Evolutionary conservation across 805 yeast species (phyloP).

Genomic region (Candida montana): DNA sequence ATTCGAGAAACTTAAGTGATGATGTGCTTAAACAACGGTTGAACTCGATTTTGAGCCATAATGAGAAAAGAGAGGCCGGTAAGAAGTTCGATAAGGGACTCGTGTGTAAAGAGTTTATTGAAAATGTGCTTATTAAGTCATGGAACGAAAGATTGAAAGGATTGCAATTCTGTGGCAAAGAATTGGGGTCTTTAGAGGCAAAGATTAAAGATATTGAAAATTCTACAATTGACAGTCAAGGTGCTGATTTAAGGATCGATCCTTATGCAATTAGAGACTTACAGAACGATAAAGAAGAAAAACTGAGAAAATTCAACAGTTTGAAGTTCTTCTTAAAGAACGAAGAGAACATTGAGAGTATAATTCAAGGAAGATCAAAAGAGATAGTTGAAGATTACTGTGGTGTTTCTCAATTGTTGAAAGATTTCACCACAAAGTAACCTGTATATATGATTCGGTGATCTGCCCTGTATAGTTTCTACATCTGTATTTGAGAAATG

Average conservation of each 20-base stretch:
- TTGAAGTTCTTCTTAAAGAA: constrained; percentile 34
- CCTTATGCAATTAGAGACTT: constrained; percentile 45
- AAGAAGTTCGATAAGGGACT: constrained; percentile 7
- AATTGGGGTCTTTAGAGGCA: constrained; percentile 27
- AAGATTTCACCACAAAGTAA: constrained; percentile 2
- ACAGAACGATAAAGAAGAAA: constrained; percentile 25
- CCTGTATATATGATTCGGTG: too few relatives aligned
- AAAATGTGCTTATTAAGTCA: constrained; percentile 35
- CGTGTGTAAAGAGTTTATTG: constrained; percentile 33
- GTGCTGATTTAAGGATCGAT: constrained; percentile 34
- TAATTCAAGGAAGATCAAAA: constrained; percentile 32
- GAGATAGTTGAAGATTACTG: constrained; percentile 34
- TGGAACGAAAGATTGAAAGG: constrained; percentile 40
- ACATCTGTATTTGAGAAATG: background rate
- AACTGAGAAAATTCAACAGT: constrained; percentile 25
- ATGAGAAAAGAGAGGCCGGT: constrained; percentile 9
- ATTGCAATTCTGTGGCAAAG: constrained; percentile 39
- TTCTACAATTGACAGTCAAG: constrained; percentile 17
- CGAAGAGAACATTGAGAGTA: constrained; percentile 36
- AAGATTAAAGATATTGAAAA: constrained; percentile 20
- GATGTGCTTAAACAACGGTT: constrained; percentile 41
- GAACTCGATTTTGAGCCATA: constrained; percentile 32
- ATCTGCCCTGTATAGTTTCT: too few relatives aligned
- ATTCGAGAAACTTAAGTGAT: constrained; percentile 36
- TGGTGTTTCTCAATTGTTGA: constrained; percentile 15